These are phyloP conservation scores for Abrus precatorius DNA, from an alignment of 306 rosid species.

Conservation along the genomic window DNA sequence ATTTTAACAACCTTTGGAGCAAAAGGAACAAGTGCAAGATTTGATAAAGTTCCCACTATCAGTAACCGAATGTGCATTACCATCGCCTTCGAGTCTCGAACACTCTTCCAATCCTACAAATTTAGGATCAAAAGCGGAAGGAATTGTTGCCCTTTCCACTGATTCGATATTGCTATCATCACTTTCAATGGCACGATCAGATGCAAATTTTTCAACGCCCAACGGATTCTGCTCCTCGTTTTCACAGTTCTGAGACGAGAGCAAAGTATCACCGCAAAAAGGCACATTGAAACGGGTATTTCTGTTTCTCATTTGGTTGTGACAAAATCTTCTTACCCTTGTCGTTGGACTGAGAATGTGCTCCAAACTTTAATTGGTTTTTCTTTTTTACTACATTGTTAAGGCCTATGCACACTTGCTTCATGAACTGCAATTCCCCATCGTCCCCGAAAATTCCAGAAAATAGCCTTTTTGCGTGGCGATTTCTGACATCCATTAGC, in stretches of 20 bases:
- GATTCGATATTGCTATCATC: conserved; percentile 45
- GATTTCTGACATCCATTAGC: conserved; percentile 71
- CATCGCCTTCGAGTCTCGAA: conserved; percentile 51
- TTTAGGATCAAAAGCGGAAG: conserved; percentile 53
- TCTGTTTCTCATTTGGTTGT: conserved; percentile 40
- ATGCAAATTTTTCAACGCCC: conserved; percentile 15
- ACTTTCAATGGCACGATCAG: conserved; percentile 46
- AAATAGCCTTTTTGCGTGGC: conserved; percentile 61
- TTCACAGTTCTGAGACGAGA: conserved; percentile 28
- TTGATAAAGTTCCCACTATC: conserved; percentile 53
- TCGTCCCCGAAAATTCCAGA: conserved; percentile 55
- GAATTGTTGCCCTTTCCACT: conserved; percentile 44
- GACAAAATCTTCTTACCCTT: conserved; percentile 31
- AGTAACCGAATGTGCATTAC: conserved; percentile 31
- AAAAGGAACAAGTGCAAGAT: conserved; percentile 80
- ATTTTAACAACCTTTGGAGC: conserved; percentile 76
- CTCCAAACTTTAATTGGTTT: conserved; percentile 24
- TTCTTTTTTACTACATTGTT: conserved; percentile 50
- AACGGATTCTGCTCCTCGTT: conserved; percentile 29
- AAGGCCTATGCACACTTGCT: conserved; percentile 51
- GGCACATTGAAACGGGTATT: conserved; percentile 40
- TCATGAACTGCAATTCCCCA: conserved; percentile 44
- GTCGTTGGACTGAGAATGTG: background rate
- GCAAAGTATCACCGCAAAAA: conserved; percentile 45
- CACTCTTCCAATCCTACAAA: conserved; percentile 69